Percentiles rank a stretch among this genome's conserved stretches.
These are phyloP conservation scores for Phytophthora sojae DNA, from an alignment of 352 stramenopile species.

Conservation along the genomic window DNA sequence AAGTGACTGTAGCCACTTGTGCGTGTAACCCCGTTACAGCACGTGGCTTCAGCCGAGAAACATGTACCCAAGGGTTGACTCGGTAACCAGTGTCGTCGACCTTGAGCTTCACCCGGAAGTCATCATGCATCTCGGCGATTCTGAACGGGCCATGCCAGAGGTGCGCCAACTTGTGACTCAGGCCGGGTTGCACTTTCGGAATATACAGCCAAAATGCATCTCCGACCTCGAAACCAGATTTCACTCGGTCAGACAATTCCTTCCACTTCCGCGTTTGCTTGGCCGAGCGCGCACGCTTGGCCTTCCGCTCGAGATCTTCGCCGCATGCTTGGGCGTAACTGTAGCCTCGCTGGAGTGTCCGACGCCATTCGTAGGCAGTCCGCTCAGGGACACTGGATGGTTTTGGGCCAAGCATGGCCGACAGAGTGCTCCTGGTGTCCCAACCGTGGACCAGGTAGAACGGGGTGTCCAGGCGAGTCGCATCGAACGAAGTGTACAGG, in stretches of 20 bases:
- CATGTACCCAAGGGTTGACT: slow-evolving; percentile 1
- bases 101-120: background rate
- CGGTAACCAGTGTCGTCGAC: background rate
- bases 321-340: slow-evolving; percentile 6
- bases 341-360: slow-evolving; percentile 2
- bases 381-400: background rate
- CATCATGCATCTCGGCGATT: background rate
- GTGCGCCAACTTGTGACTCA: background rate
- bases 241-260: background rate
- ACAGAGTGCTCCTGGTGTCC: slow-evolving; percentile 13
- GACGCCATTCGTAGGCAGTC: slow-evolving; percentile 5
- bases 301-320: slow-evolving; percentile 5
- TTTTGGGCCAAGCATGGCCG: background rate
- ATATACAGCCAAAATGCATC: slow-evolving; percentile 6
- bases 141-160: slow-evolving; percentile 12
- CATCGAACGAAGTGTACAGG: slow-evolving; percentile 23
- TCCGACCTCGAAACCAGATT: background rate
- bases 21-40: too few species aligned
- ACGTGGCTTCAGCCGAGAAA: slow-evolving; percentile 1
- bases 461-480: slow-evolving; percentile 8
- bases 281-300: background rate
- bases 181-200: background rate
- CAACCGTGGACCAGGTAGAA: slow-evolving; percentile 29
- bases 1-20: too few species aligned
- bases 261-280: background rate